Conservation (phyloP, 441 rosid species). For the Gossypium trilobum region DNA sequence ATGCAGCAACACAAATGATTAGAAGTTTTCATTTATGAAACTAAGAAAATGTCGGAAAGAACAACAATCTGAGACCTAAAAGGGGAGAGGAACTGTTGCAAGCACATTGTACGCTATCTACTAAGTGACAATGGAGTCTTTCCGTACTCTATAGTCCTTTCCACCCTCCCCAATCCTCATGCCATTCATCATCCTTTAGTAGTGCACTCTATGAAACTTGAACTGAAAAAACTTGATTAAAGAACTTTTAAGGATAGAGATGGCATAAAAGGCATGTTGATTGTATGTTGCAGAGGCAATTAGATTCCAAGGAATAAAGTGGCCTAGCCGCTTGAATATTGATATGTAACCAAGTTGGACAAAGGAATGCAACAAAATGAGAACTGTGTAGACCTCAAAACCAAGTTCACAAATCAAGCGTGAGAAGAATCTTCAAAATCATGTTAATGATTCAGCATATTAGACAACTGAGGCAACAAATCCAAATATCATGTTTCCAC, state of each 20-base stretch:
- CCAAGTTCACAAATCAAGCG: neutral
- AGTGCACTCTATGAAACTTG: neutral
- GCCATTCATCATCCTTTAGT: neutral
- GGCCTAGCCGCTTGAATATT: neutral
- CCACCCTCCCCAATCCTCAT: neutral
- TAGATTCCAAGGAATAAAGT: neutral
- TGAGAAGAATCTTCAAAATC: neutral
- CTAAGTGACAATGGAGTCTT: too few relatives aligned
- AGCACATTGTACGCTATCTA: too few relatives aligned
- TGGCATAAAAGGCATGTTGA: neutral
- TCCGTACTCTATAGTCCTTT: neutral
- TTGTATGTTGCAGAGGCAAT: neutral
- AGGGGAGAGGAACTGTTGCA: too few relatives aligned
- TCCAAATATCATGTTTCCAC: too few relatives aligned
- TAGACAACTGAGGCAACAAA: neutral
- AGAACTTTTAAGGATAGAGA: neutral
- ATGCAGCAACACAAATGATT: conserved; percentile 8
- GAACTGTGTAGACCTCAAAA: neutral
- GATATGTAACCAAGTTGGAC: neutral
- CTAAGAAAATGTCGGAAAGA: neutral
- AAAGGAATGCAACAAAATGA: neutral
- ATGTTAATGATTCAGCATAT: neutral
- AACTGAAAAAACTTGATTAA: neutral
- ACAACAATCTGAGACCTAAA: neutral
- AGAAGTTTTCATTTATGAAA: neutral